phyloP scores from a whole-genome alignment of 148 eudicot genomes.

The Heliosperma pusillum region DNA sequence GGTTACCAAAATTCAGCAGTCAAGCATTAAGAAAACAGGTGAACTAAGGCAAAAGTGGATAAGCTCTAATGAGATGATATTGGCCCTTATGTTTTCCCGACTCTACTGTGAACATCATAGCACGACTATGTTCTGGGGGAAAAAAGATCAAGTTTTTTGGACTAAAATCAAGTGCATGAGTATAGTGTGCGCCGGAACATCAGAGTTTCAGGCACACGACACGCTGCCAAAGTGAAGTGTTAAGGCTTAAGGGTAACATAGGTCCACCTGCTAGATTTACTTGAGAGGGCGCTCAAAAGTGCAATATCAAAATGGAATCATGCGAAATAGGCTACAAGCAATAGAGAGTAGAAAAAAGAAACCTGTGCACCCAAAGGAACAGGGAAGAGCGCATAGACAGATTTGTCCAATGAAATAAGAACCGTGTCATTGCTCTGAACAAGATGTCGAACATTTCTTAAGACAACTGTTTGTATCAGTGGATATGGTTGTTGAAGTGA shows the following conservation, averaged over 20 bases:
- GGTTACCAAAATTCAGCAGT: not conserved
- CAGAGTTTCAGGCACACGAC: not conserved
- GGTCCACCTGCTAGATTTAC: not conserved
- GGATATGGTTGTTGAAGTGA: constrained; percentile 93
- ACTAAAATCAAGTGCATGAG: not conserved
- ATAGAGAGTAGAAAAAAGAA: constrained; percentile 12
- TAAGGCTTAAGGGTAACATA: not conserved
- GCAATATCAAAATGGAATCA: not conserved
- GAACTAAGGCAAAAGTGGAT: not conserved
- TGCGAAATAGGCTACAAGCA: not conserved
- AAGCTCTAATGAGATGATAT: not conserved
- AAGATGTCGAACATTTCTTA: constrained; percentile 75
- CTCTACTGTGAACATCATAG: not conserved
- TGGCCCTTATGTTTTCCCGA: not conserved
- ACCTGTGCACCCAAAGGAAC: constrained; percentile 99
- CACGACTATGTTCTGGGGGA: not conserved
- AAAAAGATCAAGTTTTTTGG: not conserved
- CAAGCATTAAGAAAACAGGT: not conserved
- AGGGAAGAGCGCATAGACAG: constrained; percentile 84
- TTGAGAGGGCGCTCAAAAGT: not conserved
- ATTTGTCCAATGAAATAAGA: constrained; percentile 69
- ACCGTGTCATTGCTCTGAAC: constrained; percentile 48
- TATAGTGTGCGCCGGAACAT: not conserved
- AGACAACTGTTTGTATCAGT: constrained; percentile 86
- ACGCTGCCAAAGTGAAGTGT: not conserved